Percentiles rank a stretch among this genome's conserved stretches.
These are phyloP conservation scores for Hevea brasiliensis DNA, from an alignment of 345 rosid genomes.

Conservation along the genomic window DNA sequence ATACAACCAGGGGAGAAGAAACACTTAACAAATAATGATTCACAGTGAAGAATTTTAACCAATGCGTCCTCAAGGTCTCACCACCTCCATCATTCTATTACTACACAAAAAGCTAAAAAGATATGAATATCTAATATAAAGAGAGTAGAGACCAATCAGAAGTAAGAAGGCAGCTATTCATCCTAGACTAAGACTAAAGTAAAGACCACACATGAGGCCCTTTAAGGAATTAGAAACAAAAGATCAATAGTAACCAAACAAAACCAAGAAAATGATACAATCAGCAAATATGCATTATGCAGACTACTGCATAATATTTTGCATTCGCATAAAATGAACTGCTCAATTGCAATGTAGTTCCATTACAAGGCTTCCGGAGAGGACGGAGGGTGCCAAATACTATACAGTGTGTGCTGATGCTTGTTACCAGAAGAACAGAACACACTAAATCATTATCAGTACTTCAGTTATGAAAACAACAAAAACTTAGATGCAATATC, in stretches of 20 bases:
- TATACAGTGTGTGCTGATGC: background rate
- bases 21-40: background rate
- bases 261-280: background rate
- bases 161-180: background rate
- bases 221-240: background rate
- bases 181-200: background rate
- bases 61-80: background rate
- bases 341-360: background rate
- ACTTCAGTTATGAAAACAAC: background rate
- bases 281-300: background rate
- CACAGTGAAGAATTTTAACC: background rate
- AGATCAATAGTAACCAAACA: background rate
- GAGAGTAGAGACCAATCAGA: background rate
- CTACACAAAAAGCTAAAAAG: background rate
- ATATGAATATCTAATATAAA: background rate
- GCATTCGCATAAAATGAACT: background rate
- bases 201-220: background rate
- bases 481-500: background rate
- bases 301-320: background rate
- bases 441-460: background rate
- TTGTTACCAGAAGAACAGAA: constrained; percentile 4
- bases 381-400: background rate
- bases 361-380: background rate
- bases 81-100: background rate
- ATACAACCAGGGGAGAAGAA: background rate